phyloP scores from a whole-genome alignment of 1,284 basidiomycete genomes.

The Naganishia liquefaciens region DNA sequence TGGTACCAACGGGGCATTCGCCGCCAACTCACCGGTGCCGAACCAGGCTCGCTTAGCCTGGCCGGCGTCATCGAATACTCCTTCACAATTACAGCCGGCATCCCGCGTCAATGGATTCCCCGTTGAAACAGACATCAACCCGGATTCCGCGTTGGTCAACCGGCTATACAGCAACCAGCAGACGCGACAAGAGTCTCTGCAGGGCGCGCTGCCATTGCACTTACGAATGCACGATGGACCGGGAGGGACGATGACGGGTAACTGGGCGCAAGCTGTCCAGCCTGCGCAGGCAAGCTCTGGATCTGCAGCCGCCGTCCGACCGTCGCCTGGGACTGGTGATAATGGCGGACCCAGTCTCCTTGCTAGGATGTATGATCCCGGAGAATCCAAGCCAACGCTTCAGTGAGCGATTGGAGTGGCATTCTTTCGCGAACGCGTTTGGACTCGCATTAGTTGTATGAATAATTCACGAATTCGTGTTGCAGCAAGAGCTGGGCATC shows the following conservation, averaged over 20 bases:
- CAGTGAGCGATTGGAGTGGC: background rate
- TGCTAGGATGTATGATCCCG: constrained; percentile 16
- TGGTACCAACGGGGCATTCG: background rate
- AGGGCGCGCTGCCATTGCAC: constrained; percentile 1
- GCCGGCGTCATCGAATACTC: background rate
- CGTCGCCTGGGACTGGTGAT: background rate
- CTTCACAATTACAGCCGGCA: background rate
- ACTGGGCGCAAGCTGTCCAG: constrained; percentile 1
- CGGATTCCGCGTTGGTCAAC: background rate
- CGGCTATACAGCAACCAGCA: constrained; percentile 4
- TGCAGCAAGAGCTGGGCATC: background rate
- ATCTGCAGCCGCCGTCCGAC: background rate
- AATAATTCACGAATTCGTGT: background rate
- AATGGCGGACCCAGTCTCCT: background rate
- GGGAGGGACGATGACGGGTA: background rate
- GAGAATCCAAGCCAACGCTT: constrained; percentile 9
- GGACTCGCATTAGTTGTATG: background rate
- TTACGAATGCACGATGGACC: constrained; percentile 18
- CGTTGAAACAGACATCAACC: background rate
- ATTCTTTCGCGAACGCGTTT: no score
- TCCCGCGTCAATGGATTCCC: background rate
- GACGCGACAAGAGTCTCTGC: background rate
- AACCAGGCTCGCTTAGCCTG: background rate
- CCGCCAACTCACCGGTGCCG: background rate
- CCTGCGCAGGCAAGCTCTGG: background rate